Conservation (phyloP, 192 early-diverging fungal genomes). For the Coemansia pectinata region DNA sequence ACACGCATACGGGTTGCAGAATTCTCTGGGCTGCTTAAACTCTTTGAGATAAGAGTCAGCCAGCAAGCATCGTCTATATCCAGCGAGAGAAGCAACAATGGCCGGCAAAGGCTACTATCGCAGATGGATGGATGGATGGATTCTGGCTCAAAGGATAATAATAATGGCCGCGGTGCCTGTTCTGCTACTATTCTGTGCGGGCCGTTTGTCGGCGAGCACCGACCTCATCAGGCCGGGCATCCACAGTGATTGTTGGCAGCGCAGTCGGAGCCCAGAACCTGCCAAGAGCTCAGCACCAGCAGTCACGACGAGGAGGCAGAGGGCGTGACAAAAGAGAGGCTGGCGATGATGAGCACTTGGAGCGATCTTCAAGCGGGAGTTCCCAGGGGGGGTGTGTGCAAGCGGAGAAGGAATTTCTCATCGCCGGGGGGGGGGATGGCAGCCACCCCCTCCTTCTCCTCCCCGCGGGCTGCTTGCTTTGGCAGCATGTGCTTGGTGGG, state of each 20-base stretch:
- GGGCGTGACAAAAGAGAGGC: neutral
- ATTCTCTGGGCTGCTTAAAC: neutral
- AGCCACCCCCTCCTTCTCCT: neutral
- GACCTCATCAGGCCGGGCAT: neutral
- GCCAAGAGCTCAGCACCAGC: neutral
- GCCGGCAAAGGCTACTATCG: neutral
- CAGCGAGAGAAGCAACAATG: neutral
- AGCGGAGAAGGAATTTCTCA: slow-evolving; percentile 4
- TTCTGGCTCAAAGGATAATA: neutral
- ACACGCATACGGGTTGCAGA: neutral
- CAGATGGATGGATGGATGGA: neutral
- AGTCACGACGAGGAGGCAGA: neutral
- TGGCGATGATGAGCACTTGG: neutral
- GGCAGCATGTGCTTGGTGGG: slow-evolving; percentile 2
- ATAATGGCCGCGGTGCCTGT: neutral
- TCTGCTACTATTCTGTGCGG: slow-evolving; percentile 1
- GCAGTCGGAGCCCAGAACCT: neutral
- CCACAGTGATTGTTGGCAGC: neutral
- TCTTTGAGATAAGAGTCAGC: neutral
- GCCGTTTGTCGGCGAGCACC: slow-evolving; percentile 4
- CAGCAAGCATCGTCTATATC: neutral
- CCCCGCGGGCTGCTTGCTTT: slow-evolving; percentile 5
- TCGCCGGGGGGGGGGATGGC: neutral
- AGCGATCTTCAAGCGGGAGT: slow-evolving; percentile 1
- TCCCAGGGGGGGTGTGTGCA: neutral